Base-by-base conservation (phyloP, 768 basidiomycete species). In the Trichaptum fuscoviolaceum region DNA sequence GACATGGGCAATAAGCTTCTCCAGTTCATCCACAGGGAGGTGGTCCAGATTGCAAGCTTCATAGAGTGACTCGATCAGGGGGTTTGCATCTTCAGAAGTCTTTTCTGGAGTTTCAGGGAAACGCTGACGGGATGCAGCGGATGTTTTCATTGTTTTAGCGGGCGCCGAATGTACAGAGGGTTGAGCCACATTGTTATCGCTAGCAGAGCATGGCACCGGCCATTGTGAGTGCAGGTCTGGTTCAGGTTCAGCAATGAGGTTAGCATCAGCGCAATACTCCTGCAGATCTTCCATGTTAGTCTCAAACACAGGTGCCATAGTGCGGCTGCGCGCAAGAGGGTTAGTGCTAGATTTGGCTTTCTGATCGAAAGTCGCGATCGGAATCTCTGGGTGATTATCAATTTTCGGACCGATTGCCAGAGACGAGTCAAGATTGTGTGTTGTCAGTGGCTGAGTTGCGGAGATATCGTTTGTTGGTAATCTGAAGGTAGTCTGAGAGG, bases 1-100 rank as follows among this genome's bases (percentile, higher is more conserved):
- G 25, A 91, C 82, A 27, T 86, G 81, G 12, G 82, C 80, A 20
- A 92, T 81, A 1, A 89, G 73, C 59, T 75, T 75, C 70, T 91
- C 88, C 15, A 92, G 81, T 7, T 82, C 79, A 12, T 74, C 66
- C 35, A 74, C 77, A 25, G 88, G 74, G 27, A 91, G 74, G 63
- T 83, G 75, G 69, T 90, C 88, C n/a, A 91, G 70, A 0, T 77
- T 76, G 0, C 83, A 77, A 23, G 77, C 70, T 36, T 85, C 79
- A 57, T 76, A 75, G 18, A 89, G 74, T 0, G 82, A 78, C 8
- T 78, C 58, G 67, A 80, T 70, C 65, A 84, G 25, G 59, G 74
- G 67, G 58, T 68, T 67, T 64, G 68, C 64, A 35, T 65, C 67
- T 30, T 57, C 69, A 7, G 27, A 63, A 58, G 62, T 26, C 66